A percentile compares a stretch with the other conserved stretches of the same genome.
These are phyloP conservation scores for Neurospora africana DNA, from an alignment of 495 filamentous ascomycete species.

Conservation along the genomic window DNA sequence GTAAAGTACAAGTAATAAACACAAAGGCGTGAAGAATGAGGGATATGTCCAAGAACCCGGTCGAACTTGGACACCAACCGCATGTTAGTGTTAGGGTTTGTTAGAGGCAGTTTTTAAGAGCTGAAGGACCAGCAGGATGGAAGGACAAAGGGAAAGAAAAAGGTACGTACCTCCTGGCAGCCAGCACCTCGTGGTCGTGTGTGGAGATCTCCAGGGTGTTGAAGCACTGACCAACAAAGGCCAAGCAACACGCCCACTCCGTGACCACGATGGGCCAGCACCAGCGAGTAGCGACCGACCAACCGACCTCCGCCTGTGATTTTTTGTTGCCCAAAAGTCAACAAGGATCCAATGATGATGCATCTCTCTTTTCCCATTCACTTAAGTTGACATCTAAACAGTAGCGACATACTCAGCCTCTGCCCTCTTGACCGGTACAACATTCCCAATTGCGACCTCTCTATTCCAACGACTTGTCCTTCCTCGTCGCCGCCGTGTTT, in stretches of 20 bases:
- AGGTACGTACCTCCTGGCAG: neutral
- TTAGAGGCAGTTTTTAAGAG: neutral
- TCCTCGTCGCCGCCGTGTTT: neutral
- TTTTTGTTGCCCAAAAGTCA: conserved; percentile 27
- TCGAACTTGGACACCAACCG: neutral
- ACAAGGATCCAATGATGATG: conserved; percentile 30
- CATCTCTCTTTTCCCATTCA: neutral
- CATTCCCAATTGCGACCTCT: neutral
- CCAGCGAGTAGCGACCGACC: conserved; percentile 14
- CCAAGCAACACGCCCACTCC: neutral
- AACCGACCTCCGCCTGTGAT: conserved; percentile 1
- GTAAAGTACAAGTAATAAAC: neutral
- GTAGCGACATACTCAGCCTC: neutral
- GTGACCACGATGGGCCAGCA: conserved; percentile 3
- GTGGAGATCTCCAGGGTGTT: neutral
- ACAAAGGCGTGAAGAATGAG: neutral
- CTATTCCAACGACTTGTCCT: neutral
- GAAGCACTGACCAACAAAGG: neutral
- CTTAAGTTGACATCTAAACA: neutral
- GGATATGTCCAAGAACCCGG: neutral
- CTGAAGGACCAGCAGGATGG: neutral
- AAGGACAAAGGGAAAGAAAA: neutral
- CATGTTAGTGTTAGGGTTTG: neutral
- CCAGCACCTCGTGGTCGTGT: neutral
- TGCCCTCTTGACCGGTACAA: neutral